Evolutionary conservation across 208 protist genomes (phyloP), one percentile per base, ranked within the genome.

Genomic region (Trypanosoma caninum): DNA sequence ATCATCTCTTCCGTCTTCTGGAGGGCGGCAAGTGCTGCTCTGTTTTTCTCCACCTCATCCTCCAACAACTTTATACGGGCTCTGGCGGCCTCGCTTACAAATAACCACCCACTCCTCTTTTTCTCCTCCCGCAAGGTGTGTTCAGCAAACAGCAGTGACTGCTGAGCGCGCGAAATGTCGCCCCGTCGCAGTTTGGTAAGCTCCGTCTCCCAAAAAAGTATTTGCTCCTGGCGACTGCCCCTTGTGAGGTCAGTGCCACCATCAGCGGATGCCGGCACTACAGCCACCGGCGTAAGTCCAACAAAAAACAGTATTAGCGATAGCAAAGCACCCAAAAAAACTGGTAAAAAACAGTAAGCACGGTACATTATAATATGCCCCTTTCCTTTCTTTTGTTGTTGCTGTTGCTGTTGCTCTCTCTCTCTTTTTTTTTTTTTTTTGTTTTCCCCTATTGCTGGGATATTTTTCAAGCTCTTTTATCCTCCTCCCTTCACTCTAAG

Each of bases 51-150:
- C 58, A 80, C 82, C 37, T 89, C 80, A 57, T 86, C 85, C 40
- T 94, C 87, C 3, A 94, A 71, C 13, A 78, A n/a, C n/a, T 77
- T 71, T 23, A 96, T 89, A 3, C 67, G 78, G 10, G 77, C 83
- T 60, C 81, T 81, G 46, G 87, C 79, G 40, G 85, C 56, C 7
- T 54, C 31, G 0, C 55, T 73, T 5, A 81, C 84, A 62, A 79
- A 95, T 46, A 91, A 78, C 72, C 82, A 91, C 22, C 87, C 80
- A 37, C 78, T 42, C n/a, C 65, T 66, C 47, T 58, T 42, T 8
- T 76, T 78, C 2, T 84, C 87, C 28, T 65, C 47, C 14, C 80
- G 71, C 10, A 94, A 66, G 6, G 72, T 69, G 0, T 62, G 48
- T 40, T 83, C 61, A 4, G 79, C 65, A 33, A 61, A 23, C 62